These are phyloP conservation scores for Aspergillus bertholletiae DNA, from an alignment of 495 filamentous ascomycete genomes.

Conservation along the genomic window DNA sequence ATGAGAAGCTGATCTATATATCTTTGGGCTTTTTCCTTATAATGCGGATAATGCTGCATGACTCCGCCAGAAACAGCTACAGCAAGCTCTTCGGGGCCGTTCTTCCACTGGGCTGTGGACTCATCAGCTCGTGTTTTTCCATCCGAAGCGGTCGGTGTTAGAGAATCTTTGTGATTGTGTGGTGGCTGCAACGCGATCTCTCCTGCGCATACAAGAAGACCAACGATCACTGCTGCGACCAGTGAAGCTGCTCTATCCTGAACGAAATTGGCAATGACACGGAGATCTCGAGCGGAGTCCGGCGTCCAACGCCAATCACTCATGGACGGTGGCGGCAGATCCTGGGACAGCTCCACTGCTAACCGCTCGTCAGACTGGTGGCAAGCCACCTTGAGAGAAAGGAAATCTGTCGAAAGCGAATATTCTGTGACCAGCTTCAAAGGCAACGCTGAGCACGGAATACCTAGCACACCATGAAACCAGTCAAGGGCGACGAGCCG, in stretches of 20 bases:
- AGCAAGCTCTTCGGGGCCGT: slow-evolving; percentile 52
- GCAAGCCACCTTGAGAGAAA: slow-evolving; percentile 54
- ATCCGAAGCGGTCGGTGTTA: neutral
- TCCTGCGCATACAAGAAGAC: slow-evolving; percentile 56
- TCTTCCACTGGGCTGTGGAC: slow-evolving; percentile 16
- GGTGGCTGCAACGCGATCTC: slow-evolving; percentile 41
- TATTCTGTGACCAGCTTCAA: slow-evolving; percentile 13
- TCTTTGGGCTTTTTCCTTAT: slow-evolving; percentile 55
- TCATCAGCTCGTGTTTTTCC: neutral
- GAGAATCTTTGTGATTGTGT: neutral
- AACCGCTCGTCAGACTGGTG: slow-evolving; percentile 33
- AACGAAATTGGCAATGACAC: slow-evolving; percentile 53
- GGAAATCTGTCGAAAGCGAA: slow-evolving; percentile 61
- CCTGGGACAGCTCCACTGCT: slow-evolving; percentile 31
- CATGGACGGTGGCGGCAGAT: slow-evolving; percentile 23
- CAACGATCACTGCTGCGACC: slow-evolving; percentile 61
- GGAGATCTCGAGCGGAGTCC: slow-evolving; percentile 49
- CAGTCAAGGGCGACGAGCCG: slow-evolving; percentile 63
- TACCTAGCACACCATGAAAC: slow-evolving; percentile 36
- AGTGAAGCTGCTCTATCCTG: slow-evolving; percentile 61
- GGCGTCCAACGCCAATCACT: slow-evolving; percentile 52
- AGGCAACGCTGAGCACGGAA: slow-evolving; percentile 8
- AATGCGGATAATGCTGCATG: slow-evolving; percentile 68
- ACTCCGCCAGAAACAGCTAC: slow-evolving; percentile 72
- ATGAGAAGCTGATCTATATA: slow-evolving; percentile 58